A percentile compares a stretch with the other conserved stretches of the same genome.
phyloP scores from a whole-genome alignment of 176 grass and related monocot genomes.

The Juncus inflexus region DNA sequence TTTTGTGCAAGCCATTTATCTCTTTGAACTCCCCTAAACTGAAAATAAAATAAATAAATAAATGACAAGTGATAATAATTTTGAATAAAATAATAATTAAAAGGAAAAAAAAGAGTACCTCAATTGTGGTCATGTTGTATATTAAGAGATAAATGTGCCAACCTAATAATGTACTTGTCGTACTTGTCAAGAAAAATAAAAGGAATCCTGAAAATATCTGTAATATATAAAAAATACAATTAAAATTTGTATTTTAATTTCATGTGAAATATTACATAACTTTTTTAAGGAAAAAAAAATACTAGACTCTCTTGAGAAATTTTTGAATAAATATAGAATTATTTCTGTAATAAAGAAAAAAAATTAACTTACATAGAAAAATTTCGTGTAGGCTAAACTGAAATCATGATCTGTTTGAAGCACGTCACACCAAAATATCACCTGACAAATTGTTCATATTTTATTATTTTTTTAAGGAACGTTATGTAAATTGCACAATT shows the following conservation, averaged over 20 bases:
- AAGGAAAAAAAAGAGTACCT: constrained; percentile 42
- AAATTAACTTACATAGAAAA: constrained; percentile 66
- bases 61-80: constrained; percentile 8
- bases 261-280: background rate
- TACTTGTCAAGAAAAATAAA: constrained; percentile 61
- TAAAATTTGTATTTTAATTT: no score
- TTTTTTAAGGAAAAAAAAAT: no score
- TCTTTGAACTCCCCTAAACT: constrained; percentile 68
- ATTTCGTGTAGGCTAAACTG: constrained; percentile 37
- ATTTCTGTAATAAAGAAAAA: constrained; percentile 15
- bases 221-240: background rate
- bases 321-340: background rate
- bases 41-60: constrained; percentile 8
- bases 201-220: constrained; percentile 57
- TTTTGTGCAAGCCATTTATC: constrained; percentile 92
- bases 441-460: constrained; percentile 28
- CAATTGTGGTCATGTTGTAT: constrained; percentile 93
- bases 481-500: no score
- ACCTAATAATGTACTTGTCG: constrained; percentile 65
- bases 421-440: constrained; percentile 60
- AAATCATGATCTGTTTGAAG: constrained; percentile 61
- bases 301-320: background rate
- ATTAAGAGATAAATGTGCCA: constrained; percentile 90
- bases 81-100: constrained; percentile 11
- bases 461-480: no score